Evolutionary conservation across 1,284 basidiomycete genomes (phyloP), one percentile per base, ranked within the genome.

Genomic region (Neonothopanus nambi): DNA sequence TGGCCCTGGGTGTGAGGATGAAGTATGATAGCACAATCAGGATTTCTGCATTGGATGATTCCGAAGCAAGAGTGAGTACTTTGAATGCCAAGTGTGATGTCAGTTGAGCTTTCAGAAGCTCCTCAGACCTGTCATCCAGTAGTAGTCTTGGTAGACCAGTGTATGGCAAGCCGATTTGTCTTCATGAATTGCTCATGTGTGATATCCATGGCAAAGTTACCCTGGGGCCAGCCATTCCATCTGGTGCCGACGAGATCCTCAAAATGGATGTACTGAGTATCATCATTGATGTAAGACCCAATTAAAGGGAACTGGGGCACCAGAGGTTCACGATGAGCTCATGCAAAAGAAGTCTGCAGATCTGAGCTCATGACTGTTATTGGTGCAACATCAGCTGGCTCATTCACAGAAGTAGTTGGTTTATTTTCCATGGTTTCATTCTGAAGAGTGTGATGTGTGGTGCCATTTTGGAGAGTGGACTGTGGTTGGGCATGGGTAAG

Each of bases 181-280:
- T 44, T 13, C 18, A 28, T 13, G 9, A 44, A 44, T 5, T 28
- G 24, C 24, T 28, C 15, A 6, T n/a, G n/a, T 15, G 42, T 28
- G 12, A 44, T 44, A 28, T 44, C 42, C 42, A 44, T 44, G 17
- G 42, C 42, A 23, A 23, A 44, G 24, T 44, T 44, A 24, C 42
- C 42, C 24, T 44, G 23, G 12, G 24, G 42, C 42, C 42, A 44
- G 24, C 42, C 15, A 18, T 44, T 28, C 42, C 42, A 44, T 23
- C 12, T 13, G 8, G 21, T 23, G 26, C 24, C 42, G 13, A 44
- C 24, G 3, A 44, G n/a, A 44, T 44, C 42, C 15, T 44, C 42
- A 44, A 5, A 44, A 3, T n/a, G 42, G 18, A 44, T 28, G 30
- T 44, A 44, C 13, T 28, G 42, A 44, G 42, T 44, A 13, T 44